phyloP scores from a whole-genome alignment of 129 eudicot species.

The Calendula officinalis region DNA sequence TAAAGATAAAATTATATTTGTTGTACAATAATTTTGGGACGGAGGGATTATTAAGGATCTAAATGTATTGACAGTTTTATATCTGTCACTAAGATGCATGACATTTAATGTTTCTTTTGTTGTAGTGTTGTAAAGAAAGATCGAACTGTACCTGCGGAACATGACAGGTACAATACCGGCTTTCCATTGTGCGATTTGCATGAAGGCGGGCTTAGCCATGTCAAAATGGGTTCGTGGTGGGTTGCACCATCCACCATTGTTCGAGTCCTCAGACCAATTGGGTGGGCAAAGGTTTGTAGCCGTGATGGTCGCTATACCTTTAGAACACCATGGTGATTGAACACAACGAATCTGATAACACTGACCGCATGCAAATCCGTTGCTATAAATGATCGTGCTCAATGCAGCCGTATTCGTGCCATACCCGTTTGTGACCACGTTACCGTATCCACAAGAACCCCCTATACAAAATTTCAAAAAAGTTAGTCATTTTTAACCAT shows the following conservation, averaged over 20 bases:
- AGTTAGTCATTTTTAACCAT: not conserved
- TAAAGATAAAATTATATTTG: no score
- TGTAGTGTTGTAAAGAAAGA: not conserved
- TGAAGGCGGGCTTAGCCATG: constrained; percentile 78
- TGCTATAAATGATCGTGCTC: constrained; percentile 55
- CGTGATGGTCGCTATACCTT: constrained; percentile 38
- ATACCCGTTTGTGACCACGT: constrained; percentile 51
- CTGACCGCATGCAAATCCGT: constrained; percentile 68
- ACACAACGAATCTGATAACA: constrained; percentile 63
- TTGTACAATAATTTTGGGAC: no score
- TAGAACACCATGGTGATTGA: constrained; percentile 50
- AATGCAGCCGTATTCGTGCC: constrained; percentile 68
- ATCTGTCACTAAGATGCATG: no score
- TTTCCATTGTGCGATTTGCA: constrained; percentile 65
- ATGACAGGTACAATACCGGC: constrained; percentile 74
- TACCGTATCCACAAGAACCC: constrained; percentile 86
- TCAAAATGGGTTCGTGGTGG: constrained; percentile 83
- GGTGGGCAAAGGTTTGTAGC: constrained; percentile 89
- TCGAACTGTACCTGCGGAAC: constrained; percentile 52
- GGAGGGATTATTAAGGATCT: no score
- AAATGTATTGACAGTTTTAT: no score
- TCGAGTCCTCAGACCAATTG: constrained; percentile 49
- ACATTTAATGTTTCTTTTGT: no score
- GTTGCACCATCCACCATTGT: constrained; percentile 82
- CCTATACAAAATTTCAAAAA: constrained; percentile 29